These are phyloP conservation scores for Calonectria crousiana DNA, from an alignment of 2,329 filamentous ascomycete genomes.

Conservation along the genomic window DNA sequence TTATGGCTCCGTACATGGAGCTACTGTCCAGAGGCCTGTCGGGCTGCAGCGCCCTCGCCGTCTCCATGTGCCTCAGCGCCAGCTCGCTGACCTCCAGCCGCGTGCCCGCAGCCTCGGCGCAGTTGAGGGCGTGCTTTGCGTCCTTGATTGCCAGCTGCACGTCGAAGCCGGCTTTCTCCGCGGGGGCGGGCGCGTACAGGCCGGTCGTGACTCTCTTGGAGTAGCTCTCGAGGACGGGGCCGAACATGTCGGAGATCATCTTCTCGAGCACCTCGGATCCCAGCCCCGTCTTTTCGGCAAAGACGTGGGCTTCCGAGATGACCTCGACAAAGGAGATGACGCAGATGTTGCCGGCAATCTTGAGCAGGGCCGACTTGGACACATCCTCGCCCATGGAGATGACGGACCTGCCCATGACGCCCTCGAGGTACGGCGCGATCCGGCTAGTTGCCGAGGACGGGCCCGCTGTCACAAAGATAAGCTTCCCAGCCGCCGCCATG, in stretches of 20 bases:
- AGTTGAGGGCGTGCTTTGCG: constrained; percentile 18
- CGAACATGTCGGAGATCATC: constrained; percentile 46
- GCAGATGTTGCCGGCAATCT: constrained; percentile 57
- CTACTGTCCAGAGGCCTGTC: constrained; percentile 21
- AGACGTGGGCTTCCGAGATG: constrained; percentile 45
- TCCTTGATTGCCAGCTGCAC: constrained; percentile 23
- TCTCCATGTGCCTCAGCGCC: constrained; percentile 16
- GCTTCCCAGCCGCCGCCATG: constrained; percentile 56
- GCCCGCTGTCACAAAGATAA: constrained; percentile 57
- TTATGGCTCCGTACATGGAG: constrained; percentile 19
- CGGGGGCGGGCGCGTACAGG: constrained; percentile 36
- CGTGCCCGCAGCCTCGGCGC: constrained; percentile 5
- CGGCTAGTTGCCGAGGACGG: constrained; percentile 46
- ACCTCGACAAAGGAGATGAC: constrained; percentile 42
- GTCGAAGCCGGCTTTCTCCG: constrained; percentile 14
- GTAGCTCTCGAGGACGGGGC: constrained; percentile 42
- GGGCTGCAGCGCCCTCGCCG: constrained; percentile 5
- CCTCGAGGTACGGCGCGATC: constrained; percentile 53
- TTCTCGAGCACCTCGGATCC: constrained; percentile 41
- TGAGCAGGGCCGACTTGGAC: constrained; percentile 54
- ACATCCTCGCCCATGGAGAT: constrained; percentile 57
- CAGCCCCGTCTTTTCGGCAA: constrained; percentile 47
- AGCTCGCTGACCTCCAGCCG: constrained; percentile 15
- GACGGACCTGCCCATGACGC: constrained; percentile 53
- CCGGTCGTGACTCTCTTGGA: constrained; percentile 46